Base-by-base conservation (phyloP, 257 asterid genomes). In the Voacanga thouarsii region DNA sequence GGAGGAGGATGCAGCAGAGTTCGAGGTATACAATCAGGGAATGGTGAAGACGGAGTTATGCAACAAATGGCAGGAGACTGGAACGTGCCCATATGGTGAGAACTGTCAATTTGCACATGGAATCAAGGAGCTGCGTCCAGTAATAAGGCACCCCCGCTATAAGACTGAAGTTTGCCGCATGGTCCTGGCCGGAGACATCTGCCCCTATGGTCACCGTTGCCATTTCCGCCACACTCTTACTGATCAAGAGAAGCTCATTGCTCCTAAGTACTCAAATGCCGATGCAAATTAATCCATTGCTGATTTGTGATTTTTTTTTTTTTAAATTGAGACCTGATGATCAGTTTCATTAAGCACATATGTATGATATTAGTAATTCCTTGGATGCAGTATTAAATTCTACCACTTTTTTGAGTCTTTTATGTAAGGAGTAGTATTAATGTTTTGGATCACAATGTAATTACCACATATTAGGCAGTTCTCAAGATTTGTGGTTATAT, bases 171-270 rank as follows among this genome's bases (percentile, higher is more conserved):
- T 89, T 51, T 90, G 96, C 82, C 90, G 96, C 45, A 90, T 90
- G 90, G 91, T 88, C 57, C 88, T 92, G 66, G 86, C 93, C 8
- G 97, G 96, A 37, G 94, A 89, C 63, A 65, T 51, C 77, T 92
- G 97, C 72, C 93, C 94, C 3, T 92, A 90, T 59, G 93, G 94
- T n/a, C 96, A 88, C 76, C 97, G 96, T 75, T 90, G 96, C 89
- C 97, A 90, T 83, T 92, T 92, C 83, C 96, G 96, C 80, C 96
- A 92, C 84, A 65, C 96, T 79, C 91, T 92, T 78, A 87, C 93
- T 14, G 91, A 89, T 28, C 84, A 89, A 88, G 96, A 78, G 77
- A 73, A 73, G 30, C 61, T 73, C 7, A 73, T 73, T 77, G 1
- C 85, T 73, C 49, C 78, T 41, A 41, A 80, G 81, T 83, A 78